Conservation (phyloP, 2,329 filamentous ascomycete genomes). For the Arthrobotrys pseudoclavata region DNA sequence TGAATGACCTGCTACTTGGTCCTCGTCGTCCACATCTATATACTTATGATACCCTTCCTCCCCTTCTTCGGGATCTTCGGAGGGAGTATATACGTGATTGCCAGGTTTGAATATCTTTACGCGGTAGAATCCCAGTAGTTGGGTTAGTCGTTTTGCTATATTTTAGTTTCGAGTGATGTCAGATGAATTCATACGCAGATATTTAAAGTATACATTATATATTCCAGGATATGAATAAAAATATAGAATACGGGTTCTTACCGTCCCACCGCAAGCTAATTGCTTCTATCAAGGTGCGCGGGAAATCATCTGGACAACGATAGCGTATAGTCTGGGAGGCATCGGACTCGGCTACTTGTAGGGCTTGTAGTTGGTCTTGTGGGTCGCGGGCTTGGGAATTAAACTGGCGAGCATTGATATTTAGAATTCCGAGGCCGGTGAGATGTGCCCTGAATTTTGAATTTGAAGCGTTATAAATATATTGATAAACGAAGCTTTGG, state of each 20-base stretch:
- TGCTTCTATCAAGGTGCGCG: conserved; percentile 15
- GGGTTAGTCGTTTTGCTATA: conserved; percentile 2
- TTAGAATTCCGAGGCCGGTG: conserved; percentile 18
- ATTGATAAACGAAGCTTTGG: background rate
- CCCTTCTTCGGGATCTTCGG: background rate
- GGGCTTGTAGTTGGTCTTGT: conserved; percentile 6
- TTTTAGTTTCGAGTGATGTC: background rate
- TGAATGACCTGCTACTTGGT: background rate
- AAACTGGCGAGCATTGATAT: conserved; percentile 13
- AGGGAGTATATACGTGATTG: background rate
- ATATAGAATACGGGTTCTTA: background rate
- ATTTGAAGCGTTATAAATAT: background rate
- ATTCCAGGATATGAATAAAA: background rate
- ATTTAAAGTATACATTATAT: background rate
- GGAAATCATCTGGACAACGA: background rate
- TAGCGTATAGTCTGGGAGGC: background rate
- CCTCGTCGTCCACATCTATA: conserved; percentile 1
- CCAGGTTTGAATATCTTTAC: conserved; percentile 7
- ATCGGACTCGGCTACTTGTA: conserved; percentile 1
- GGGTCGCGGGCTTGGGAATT: conserved; percentile 18
- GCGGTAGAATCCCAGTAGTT: background rate
- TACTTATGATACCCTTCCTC: background rate
- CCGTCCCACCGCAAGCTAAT: conserved; percentile 25
- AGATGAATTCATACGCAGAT: background rate
- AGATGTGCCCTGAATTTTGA: background rate